A percentile compares a stretch with the other conserved stretches of the same genome.
Evolutionary conservation across 2,329 filamentous ascomycete species (phyloP).

Genomic region (Fusarium torulosum): DNA sequence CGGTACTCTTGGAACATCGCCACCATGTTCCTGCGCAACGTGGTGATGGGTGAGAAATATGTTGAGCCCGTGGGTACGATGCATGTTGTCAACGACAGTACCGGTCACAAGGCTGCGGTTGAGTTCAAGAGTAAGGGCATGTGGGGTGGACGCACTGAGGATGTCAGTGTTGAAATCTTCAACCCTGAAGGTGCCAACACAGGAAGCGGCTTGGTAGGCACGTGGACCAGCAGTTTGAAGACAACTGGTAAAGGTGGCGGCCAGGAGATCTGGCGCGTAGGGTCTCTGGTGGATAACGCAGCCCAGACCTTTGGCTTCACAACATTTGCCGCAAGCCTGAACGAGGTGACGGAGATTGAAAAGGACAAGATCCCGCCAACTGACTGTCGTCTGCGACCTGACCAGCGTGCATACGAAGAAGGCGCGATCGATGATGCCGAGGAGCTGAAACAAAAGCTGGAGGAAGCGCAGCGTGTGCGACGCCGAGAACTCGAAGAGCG

Average conservation of each 20-base stretch:
- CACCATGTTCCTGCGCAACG: constrained; percentile 92
- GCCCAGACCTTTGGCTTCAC: constrained; percentile 89
- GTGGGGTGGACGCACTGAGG: constrained; percentile 95
- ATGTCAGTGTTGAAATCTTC: constrained; percentile 82
- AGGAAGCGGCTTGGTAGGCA: constrained; percentile 78
- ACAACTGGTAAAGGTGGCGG: constrained; percentile 72
- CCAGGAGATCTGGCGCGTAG: constrained; percentile 82
- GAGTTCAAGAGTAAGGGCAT: constrained; percentile 96
- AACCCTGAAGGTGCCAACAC: constrained; percentile 74
- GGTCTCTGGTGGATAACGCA: constrained; percentile 82
- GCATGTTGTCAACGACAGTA: constrained; percentile 85
- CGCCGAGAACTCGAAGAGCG: constrained; percentile 80
- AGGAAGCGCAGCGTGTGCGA: constrained; percentile 84
- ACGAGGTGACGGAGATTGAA: constrained; percentile 88
- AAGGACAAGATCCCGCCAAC: constrained; percentile 80
- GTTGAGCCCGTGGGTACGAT: constrained; percentile 94
- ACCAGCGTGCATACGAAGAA: constrained; percentile 86
- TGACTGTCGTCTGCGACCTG: constrained; percentile 85
- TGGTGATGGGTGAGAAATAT: constrained; percentile 98
- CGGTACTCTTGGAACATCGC: constrained; percentile 90
- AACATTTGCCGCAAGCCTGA: constrained; percentile 84
- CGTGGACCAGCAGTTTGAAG: constrained; percentile 83
- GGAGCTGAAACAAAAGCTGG: constrained; percentile 82
- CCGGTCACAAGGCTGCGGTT: constrained; percentile 83
- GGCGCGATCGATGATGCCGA: constrained; percentile 88